These are phyloP conservation scores for Apiospora rasikravindrae DNA, from an alignment of 2,329 filamentous ascomycete genomes.

Conservation along the genomic window DNA sequence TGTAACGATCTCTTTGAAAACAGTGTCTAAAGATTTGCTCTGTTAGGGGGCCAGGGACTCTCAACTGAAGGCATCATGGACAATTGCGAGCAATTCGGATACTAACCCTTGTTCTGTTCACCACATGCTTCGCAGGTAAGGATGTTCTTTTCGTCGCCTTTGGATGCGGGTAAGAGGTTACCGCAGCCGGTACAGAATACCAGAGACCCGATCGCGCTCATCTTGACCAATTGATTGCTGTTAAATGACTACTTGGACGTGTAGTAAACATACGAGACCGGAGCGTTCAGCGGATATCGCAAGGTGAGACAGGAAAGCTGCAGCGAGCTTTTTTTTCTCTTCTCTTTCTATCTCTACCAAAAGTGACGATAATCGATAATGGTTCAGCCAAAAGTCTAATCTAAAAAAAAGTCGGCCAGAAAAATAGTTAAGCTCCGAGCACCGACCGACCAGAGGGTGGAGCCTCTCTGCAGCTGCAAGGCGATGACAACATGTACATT, in stretches of 20 bases:
- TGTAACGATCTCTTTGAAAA: slow-evolving; percentile 69
- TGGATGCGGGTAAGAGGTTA: slow-evolving; percentile 82
- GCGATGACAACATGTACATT: slow-evolving; percentile 12
- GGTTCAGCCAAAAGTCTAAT: not conserved
- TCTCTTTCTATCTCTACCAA: not conserved
- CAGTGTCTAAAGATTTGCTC: slow-evolving; percentile 9
- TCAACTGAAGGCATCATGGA: not conserved
- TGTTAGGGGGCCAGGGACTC: not conserved
- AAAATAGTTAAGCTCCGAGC: slow-evolving; percentile 6
- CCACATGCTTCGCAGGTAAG: slow-evolving; percentile 87
- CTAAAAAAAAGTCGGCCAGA: slow-evolving; percentile 13
- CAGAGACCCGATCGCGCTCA: slow-evolving; percentile 89
- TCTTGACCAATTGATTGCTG: slow-evolving; percentile 46
- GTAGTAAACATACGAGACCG: not conserved
- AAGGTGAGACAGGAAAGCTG: not conserved
- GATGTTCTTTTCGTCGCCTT: slow-evolving; percentile 75
- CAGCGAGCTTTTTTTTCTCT: not conserved
- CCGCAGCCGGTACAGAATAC: slow-evolving; percentile 95
- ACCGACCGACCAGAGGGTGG: not conserved
- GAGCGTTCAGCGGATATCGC: not conserved
- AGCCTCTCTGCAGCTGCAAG: not conserved
- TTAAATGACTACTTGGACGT: slow-evolving; percentile 21
- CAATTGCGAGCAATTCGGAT: not conserved
- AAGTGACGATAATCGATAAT: slow-evolving; percentile 14
- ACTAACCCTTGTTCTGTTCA: slow-evolving; percentile 78